Evolutionary conservation across 106 monocot species (phyloP).

Genomic region (Vanilla planifolia): DNA sequence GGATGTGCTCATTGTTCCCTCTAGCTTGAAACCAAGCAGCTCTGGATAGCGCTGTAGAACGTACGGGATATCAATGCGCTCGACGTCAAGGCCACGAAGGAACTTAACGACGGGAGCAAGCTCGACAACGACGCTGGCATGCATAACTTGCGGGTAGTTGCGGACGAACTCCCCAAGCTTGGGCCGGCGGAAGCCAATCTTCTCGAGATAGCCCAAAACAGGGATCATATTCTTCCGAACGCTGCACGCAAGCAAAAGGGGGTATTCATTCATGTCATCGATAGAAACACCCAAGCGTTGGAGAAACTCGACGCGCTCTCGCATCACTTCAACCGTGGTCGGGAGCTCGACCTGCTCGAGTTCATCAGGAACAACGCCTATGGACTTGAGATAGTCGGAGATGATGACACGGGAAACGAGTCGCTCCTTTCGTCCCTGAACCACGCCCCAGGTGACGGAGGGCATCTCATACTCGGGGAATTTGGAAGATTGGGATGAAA

Average conservation of each 20-base stretch:
- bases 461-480: conserved; percentile 85
- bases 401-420: conserved; percentile 84
- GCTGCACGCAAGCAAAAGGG: conserved; percentile 81
- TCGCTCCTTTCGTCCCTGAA: conserved; percentile 85
- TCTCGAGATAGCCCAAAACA: conserved; percentile 81
- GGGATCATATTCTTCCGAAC: conserved; percentile 91
- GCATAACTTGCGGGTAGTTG: conserved; percentile 77
- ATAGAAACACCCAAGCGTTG: conserved; percentile 67
- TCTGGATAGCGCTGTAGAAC: conserved; percentile 82
- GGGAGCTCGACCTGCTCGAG: conserved; percentile 82
- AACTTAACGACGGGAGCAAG: conserved; percentile 69
- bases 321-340: conserved; percentile 80
- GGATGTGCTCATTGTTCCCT: conserved; percentile 97
- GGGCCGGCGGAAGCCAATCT: conserved; percentile 51
- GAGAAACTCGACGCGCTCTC: conserved; percentile 85
- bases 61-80: conserved; percentile 51
- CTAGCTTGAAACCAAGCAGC: conserved; percentile 81
- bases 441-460: conserved; percentile 79
- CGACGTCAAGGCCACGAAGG: conserved; percentile 82
- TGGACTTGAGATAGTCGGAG: conserved; percentile 69
- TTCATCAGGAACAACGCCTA: conserved; percentile 78
- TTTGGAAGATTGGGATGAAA: conserved; percentile 16
- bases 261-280: conserved; percentile 81
- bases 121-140: conserved; percentile 84
- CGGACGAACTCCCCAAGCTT: conserved; percentile 54